These are phyloP conservation scores for Zymoseptoria pseudotritici DNA, from an alignment of 2,329 filamentous ascomycete genomes.

Conservation along the genomic window DNA sequence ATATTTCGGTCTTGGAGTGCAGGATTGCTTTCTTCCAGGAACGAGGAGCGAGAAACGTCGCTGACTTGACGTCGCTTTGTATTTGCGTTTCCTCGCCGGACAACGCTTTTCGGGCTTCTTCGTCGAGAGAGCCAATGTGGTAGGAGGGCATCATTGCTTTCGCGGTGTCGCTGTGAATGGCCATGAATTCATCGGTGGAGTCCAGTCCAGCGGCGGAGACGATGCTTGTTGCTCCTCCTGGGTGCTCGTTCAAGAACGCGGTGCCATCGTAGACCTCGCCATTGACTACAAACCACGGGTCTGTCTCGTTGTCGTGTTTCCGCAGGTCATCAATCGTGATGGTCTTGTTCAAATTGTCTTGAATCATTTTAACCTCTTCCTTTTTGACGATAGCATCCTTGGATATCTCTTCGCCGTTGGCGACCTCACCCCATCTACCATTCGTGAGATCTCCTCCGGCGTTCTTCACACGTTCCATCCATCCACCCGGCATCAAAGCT, in stretches of 20 bases:
- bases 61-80: slow-evolving; percentile 39
- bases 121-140: slow-evolving; percentile 71
- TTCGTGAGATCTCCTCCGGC: slow-evolving; percentile 71
- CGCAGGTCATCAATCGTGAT: slow-evolving; percentile 67
- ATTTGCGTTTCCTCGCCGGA: slow-evolving; percentile 36
- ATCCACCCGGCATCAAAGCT: slow-evolving; percentile 67
- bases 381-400: slow-evolving; percentile 42
- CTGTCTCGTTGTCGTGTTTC: slow-evolving; percentile 55
- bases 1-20: slow-evolving; percentile 60
- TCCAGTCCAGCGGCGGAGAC: slow-evolving; percentile 74
- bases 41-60: slow-evolving; percentile 63
- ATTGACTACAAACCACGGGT: slow-evolving; percentile 82
- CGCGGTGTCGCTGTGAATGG: slow-evolving; percentile 87
- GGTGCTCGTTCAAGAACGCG: slow-evolving; percentile 70
- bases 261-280: slow-evolving; percentile 87
- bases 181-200: slow-evolving; percentile 79
- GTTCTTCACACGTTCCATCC: slow-evolving; percentile 90
- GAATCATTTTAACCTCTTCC: slow-evolving; percentile 70
- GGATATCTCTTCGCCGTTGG: slow-evolving; percentile 44
- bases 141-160: slow-evolving; percentile 83
- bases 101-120: slow-evolving; percentile 50
- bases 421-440: slow-evolving; percentile 74
- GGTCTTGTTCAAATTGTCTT: slow-evolving; percentile 52
- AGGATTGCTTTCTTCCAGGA: slow-evolving; percentile 68
- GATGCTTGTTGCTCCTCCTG: slow-evolving; percentile 80